A percentile compares a stretch with the other conserved stretches of the same genome.
Evolutionary conservation across 805 yeast species (phyloP).

Genomic region (Cyberlindnera bimundalis): DNA sequence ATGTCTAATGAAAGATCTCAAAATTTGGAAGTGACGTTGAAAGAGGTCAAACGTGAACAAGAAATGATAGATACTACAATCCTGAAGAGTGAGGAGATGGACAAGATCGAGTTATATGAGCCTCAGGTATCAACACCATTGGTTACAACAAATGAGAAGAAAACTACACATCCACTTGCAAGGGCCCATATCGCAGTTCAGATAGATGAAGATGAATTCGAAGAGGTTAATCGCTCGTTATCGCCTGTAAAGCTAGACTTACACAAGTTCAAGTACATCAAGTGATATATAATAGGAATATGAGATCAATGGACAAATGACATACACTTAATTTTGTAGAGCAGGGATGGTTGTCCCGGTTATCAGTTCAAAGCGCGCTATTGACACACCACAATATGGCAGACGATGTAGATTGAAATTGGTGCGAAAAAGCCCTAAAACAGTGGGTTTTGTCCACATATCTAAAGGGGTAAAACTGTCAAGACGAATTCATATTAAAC

Average conservation of each 20-base stretch:
- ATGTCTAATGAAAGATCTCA: slow-evolving; percentile 21
- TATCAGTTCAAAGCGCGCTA: too few relatives aligned
- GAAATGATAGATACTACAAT: slow-evolving; percentile 10
- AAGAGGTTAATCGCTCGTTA: slow-evolving; percentile 20
- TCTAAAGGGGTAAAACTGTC: too few relatives aligned
- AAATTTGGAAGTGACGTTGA: slow-evolving; percentile 16
- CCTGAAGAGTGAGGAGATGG: slow-evolving; percentile 17
- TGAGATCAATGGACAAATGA: too few relatives aligned
- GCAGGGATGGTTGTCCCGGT: too few relatives aligned
- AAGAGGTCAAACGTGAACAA: slow-evolving; percentile 14
- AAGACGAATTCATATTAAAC: too few relatives aligned
- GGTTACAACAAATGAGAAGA: not conserved
- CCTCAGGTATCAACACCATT: slow-evolving; percentile 1
- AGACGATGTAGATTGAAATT: not conserved
- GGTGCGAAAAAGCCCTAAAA: not conserved
- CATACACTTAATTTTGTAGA: too few relatives aligned
- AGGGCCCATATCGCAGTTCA: not conserved
- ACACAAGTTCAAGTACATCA: slow-evolving; percentile 20
- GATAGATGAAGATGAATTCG: slow-evolving; percentile 16
- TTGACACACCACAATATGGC: not conserved
- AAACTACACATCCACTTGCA: not conserved
- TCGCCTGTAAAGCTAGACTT: slow-evolving; percentile 25
- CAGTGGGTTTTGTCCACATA: too few relatives aligned
- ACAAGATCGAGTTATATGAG: slow-evolving; percentile 10
- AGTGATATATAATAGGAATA: too few relatives aligned